A percentile compares a stretch with the other conserved stretches of the same genome.
phyloP scores from a whole-genome alignment of 306 rosid genomes.

The Quercus agrifolia region DNA sequence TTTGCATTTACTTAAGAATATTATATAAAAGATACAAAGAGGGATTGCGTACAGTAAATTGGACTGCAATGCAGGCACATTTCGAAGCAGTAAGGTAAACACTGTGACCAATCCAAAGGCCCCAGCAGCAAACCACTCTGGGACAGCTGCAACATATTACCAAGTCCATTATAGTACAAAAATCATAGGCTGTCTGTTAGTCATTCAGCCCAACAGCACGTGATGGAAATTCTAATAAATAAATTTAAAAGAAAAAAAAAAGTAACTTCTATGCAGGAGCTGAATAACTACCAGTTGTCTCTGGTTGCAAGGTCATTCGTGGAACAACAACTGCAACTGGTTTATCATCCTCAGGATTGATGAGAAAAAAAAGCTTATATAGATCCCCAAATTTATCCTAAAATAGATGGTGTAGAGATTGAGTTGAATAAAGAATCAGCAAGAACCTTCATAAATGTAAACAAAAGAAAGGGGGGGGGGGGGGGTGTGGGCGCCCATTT shows the following conservation, averaged over 20 bases:
- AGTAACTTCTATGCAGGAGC: conserved; percentile 1
- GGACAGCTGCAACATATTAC: conserved; percentile 62
- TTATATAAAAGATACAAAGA: background rate
- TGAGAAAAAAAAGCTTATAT: conserved; percentile 80
- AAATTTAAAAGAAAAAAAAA: background rate
- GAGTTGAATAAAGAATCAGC: conserved; percentile 21
- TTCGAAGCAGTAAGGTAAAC: conserved; percentile 82
- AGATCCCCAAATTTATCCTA: conserved; percentile 86
- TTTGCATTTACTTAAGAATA: background rate
- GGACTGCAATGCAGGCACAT: conserved; percentile 90
- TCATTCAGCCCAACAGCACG: background rate
- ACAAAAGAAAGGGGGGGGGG: background rate
- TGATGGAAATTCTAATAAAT: background rate
- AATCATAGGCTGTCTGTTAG: conserved; percentile 2
- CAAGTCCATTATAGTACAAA: conserved; percentile 7
- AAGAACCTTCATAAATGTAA: conserved; percentile 2
- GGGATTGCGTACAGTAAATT: conserved; percentile 61
- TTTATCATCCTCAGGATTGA: conserved; percentile 96
- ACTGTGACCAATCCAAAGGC: conserved; percentile 90
- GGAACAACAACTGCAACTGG: conserved; percentile 98
- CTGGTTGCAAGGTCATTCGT: conserved; percentile 81
- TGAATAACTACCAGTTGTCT: conserved; percentile 63
- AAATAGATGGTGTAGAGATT: conserved; percentile 8
- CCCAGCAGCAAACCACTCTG: conserved; percentile 96
- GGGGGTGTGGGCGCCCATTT: background rate